Percentiles rank a stretch among this genome's conserved stretches.
These are phyloP conservation scores for Botrytis galanthina DNA, from an alignment of 2,329 filamentous ascomycete species.

Conservation along the genomic window DNA sequence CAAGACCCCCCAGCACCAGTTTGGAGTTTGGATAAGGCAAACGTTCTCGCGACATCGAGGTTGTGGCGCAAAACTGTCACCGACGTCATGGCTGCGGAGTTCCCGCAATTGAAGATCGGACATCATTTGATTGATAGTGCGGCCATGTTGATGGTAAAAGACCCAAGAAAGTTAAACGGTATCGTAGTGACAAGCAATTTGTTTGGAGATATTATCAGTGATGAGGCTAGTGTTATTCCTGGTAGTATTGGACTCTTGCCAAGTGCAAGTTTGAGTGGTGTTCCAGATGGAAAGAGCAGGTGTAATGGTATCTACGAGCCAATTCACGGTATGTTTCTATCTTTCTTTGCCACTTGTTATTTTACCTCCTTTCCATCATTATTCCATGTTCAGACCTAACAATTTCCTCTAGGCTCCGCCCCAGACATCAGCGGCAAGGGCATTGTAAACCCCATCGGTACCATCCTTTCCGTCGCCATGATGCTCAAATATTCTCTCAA, in stretches of 20 bases:
- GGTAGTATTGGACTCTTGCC: conserved; percentile 86
- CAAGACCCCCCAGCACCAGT: conserved; percentile 75
- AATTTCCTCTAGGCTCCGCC: conserved; percentile 62
- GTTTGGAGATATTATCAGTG: conserved; percentile 93
- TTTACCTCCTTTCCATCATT: not conserved
- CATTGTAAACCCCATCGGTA: conserved; percentile 88
- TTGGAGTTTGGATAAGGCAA: conserved; percentile 91
- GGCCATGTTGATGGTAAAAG: conserved; percentile 98
- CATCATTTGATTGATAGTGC: conserved; percentile 95
- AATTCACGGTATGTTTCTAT: conserved; percentile 71
- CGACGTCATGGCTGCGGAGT: conserved; percentile 84
- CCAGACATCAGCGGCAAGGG: conserved; percentile 91
- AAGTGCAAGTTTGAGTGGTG: conserved; percentile 79
- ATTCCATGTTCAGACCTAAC: not conserved
- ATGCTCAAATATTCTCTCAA: conserved; percentile 91
- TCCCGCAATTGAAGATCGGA: conserved; percentile 77
- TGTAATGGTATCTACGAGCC: conserved; percentile 97
- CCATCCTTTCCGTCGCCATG: conserved; percentile 90
- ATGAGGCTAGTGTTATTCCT: conserved; percentile 93
- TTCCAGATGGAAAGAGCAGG: conserved; percentile 79
- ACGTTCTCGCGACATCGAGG: conserved; percentile 85
- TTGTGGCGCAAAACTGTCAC: conserved; percentile 86
- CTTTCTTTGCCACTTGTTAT: not conserved
- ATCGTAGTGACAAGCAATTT: conserved; percentile 91
- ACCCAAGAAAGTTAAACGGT: conserved; percentile 81